Conservation (phyloP, 768 basidiomycete genomes). For the Lyophyllum atratum region DNA sequence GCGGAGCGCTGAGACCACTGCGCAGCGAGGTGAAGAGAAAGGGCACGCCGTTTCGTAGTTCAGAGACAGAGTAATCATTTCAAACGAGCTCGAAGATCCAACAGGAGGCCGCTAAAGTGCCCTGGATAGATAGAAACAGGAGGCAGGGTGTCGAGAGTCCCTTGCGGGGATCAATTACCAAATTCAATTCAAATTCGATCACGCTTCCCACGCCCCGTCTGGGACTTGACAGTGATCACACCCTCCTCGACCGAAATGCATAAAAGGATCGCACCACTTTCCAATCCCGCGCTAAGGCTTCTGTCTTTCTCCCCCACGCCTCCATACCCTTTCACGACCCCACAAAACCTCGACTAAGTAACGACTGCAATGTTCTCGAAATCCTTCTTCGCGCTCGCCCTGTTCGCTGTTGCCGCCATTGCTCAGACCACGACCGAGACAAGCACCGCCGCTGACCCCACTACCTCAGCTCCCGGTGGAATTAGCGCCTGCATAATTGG, state of each 20-base stretch:
- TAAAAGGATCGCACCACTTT: constrained; percentile 5
- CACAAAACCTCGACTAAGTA: not conserved
- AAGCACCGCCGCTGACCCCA: not conserved
- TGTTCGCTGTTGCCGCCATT: constrained; percentile 4
- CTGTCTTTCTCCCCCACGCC: not conserved
- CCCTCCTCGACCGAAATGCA: too few relatives aligned
- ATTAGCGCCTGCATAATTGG: constrained; percentile 8
- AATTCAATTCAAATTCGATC: not conserved
- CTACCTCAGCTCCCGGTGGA: not conserved
- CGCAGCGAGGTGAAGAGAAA: not conserved
- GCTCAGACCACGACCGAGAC: constrained; percentile 1
- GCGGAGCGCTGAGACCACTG: not conserved
- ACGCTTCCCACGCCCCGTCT: not conserved
- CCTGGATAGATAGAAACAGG: not conserved
- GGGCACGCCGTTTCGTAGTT: not conserved
- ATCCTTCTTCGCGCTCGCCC: constrained; percentile 8
- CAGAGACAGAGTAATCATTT: not conserved
- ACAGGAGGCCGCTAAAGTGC: too few relatives aligned
- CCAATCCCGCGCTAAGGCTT: not conserved
- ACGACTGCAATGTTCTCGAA: constrained; percentile 6
- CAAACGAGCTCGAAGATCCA: too few relatives aligned
- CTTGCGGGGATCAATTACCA: not conserved
- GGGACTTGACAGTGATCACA: too few relatives aligned
- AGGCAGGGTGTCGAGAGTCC: not conserved
- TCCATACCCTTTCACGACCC: not conserved